These are phyloP conservation scores for Pichia sp. DNA, from an alignment of 1,139 yeast genomes.

Conservation along the genomic window DNA sequence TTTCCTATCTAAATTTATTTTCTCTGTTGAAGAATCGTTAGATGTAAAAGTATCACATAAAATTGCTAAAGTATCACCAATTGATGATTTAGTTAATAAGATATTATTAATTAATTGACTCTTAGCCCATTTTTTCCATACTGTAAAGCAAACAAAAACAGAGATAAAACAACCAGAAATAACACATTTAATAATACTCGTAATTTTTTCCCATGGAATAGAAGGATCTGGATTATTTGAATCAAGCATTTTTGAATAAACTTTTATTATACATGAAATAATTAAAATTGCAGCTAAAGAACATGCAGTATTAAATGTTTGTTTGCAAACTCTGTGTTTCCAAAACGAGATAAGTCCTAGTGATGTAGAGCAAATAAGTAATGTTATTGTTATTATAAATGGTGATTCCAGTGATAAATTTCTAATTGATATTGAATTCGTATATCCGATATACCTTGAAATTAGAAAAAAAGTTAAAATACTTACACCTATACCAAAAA, in stretches of 20 bases:
- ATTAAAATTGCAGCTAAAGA: constrained; percentile 69
- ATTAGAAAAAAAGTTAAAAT: constrained; percentile 50
- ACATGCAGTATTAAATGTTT: constrained; percentile 75
- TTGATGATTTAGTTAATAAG: constrained; percentile 31
- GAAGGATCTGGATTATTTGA: constrained; percentile 32
- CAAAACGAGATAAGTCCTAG: constrained; percentile 62
- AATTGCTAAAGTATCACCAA: constrained; percentile 9
- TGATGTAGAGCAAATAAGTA: constrained; percentile 48
- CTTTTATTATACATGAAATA: constrained; percentile 69
- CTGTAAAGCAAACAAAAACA: constrained; percentile 47
- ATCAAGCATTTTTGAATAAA: constrained; percentile 42
- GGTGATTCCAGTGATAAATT: constrained; percentile 2
- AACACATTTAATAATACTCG: constrained; percentile 55
- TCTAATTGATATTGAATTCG: neutral
- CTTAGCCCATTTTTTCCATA: constrained; percentile 36
- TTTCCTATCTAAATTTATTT: constrained; percentile 4
- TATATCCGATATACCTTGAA: constrained; percentile 30
- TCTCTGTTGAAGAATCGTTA: constrained; percentile 1
- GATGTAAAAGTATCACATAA: constrained; percentile 13
- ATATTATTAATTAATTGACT: constrained; percentile 5
- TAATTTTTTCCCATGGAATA: constrained; percentile 45
- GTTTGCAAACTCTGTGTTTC: constrained; percentile 62
- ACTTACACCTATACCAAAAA: constrained; percentile 52
- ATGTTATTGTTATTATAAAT: constrained; percentile 14
- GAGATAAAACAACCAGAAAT: constrained; percentile 56